A percentile compares a stretch with the other conserved stretches of the same genome.
These are phyloP conservation scores for Sporisorium exsertum DNA, from an alignment of 1,284 basidiomycete genomes.

Conservation along the genomic window DNA sequence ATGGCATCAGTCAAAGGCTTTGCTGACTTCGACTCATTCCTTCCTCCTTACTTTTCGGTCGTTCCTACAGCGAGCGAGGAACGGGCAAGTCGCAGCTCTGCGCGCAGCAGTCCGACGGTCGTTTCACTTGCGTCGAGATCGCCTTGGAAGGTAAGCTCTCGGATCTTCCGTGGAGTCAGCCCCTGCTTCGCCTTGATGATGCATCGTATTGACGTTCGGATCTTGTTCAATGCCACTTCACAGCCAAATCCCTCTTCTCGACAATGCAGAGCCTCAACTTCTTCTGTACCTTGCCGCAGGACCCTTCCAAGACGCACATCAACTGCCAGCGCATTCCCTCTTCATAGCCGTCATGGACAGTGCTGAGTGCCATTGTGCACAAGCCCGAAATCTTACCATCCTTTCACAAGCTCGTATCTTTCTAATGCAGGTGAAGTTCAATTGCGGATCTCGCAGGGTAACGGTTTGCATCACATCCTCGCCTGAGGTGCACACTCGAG, in stretches of 20 bases:
- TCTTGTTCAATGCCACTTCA: background rate
- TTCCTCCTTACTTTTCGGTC: background rate
- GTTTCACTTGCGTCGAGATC: conserved; percentile 44
- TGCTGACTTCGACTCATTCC: background rate
- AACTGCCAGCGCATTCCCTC: conserved; percentile 54
- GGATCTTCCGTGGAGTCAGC: background rate
- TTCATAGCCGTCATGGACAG: conserved; percentile 11
- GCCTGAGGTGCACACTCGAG: background rate
- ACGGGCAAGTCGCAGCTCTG: conserved; percentile 44
- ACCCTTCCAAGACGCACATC: conserved; percentile 55
- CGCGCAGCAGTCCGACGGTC: conserved; percentile 40
- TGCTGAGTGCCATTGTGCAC: background rate
- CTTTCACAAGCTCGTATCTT: background rate
- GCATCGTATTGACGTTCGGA: background rate
- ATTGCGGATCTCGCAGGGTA: too few relatives aligned
- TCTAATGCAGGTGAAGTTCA: background rate
- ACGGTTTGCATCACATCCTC: background rate
- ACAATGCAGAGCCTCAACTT: conserved; percentile 60
- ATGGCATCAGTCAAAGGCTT: too few relatives aligned
- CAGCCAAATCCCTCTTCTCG: conserved; percentile 53
- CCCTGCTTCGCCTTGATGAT: too few relatives aligned
- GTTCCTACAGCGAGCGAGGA: conserved; percentile 33
- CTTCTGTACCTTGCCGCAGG: conserved; percentile 55
- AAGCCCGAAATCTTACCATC: background rate
- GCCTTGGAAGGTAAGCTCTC: conserved; percentile 51